Evolutionary conservation across 306 rosid species (phyloP), one percentile per base, ranked within the genome.

Genomic region (Gleditsia sinensis): DNA sequence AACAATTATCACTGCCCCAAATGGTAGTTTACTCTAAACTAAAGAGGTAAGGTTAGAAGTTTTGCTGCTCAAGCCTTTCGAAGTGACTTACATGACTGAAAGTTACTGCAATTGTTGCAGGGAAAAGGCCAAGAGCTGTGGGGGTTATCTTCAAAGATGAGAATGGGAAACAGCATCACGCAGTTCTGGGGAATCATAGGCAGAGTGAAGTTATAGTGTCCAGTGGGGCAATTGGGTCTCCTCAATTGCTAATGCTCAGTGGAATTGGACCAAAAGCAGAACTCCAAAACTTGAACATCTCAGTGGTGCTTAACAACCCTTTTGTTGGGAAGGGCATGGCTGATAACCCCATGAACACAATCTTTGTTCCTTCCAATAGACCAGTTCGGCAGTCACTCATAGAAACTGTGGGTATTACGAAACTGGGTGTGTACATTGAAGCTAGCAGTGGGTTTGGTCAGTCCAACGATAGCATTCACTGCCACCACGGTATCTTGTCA

Each of bases 301-400:
- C 96, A 1, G 78, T 91, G 14, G 88, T 94, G 17, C 82, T 81
- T 51, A 74, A 88, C 50, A 91, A 90, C 33, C 79, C 67, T 9
- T 87, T 80, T 80, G 97, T 94, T 62, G 98, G 98, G 62, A 83
- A 86, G 28, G 97, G 97, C 77, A 91, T 94, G 97, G 86, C 84
- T 17, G 98, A 91, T 81, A 94, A 94, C 74, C 98, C 98, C 20
- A 91, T 94, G 98, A 94, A 94, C 76, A 45, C 97, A 5, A 21
- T 94, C 25, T 94, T 85, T 72, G 89, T 91, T 71, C 98, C 98
- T 67, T 73, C 87, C 25, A 81, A 68, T 0, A 85, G 77, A 21
- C 85, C 86, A 11, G 78, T 88, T 57, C 0, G 50, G 40, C 94
- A 89, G 70, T 82, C 98, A 16, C 89, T 94, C 39, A 94, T 94